Evolutionary conservation across 2,329 filamentous ascomycete species (phyloP), one percentile per base, ranked within the genome.

Genomic region (Stemphylium vesicarium): DNA sequence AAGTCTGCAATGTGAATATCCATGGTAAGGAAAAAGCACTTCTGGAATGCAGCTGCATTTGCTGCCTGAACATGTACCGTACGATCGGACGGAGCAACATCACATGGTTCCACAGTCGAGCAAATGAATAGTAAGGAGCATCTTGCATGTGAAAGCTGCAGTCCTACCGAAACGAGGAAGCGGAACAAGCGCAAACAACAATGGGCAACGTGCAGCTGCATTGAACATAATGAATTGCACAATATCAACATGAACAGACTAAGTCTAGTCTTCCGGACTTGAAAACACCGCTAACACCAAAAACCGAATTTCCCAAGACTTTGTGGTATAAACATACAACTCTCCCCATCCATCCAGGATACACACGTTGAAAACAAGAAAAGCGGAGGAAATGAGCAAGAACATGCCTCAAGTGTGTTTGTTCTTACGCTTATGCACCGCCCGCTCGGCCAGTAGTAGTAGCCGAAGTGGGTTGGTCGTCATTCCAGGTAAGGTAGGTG

Each of bases 401-500:
- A 60, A 39, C 11, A 36, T 20, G 33, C 26, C 39, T 11, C 12
- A 40, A 16, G n/a, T 24, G 32, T 35, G 31, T 18, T 20, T 20
- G 20, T 36, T 22, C 4, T 38, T 45, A 43, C 33, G 51, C 61
- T 65, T 46, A 73, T 69, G 67, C 66, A 35, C 75, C 75, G 26
- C 70, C 72, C 8, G 70, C 70, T 59, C 79, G 70, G 12, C 79
- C 80, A 57, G 78, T 81, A 42, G 80, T 76, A 35, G 82, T 84
- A 55, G 82, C 84, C 40, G 84, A 82, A 56, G 79, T 81, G 7
- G 84, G 81, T 56, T 85, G 80, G 40, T 90, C 87, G 59, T 87
- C 89, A 75, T 98, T 97, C 95, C 95, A 99, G 20, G 91, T 95
- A 43, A 99, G 84, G 75, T 99, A 98, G 8, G 92, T 97, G 77